These are phyloP conservation scores for Aspergillus flavus DNA, from an alignment of 2,329 filamentous ascomycete species.

Conservation along the genomic window DNA sequence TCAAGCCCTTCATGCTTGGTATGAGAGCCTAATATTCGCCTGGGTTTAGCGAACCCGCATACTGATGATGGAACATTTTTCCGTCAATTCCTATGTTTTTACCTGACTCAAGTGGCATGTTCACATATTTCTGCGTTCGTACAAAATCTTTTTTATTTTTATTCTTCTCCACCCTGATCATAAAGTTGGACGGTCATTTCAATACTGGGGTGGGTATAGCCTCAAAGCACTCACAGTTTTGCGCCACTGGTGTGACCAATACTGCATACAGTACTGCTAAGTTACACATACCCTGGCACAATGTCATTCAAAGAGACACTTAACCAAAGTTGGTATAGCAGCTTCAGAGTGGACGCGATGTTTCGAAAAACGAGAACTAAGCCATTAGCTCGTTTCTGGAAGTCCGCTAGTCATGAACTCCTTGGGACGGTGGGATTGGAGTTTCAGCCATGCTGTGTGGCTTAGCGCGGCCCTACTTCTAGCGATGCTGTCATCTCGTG, in stretches of 20 bases:
- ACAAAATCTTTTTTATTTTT: background rate
- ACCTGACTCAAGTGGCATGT: constrained; percentile 6
- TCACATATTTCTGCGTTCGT: constrained; percentile 3
- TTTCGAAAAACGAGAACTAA: constrained; percentile 6
- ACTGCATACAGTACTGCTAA: background rate
- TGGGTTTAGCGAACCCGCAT: background rate
- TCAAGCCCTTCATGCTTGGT: background rate
- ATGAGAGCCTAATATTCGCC: background rate
- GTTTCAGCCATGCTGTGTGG: constrained; percentile 23
- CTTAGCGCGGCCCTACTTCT: background rate
- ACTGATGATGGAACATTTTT: constrained; percentile 15
- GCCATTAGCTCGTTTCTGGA: constrained; percentile 23
- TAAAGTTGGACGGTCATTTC: constrained; percentile 9
- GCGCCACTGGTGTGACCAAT: background rate
- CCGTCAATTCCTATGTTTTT: background rate
- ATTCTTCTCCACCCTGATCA: background rate
- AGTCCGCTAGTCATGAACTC: constrained; percentile 18
- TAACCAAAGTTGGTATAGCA: constrained; percentile 1
- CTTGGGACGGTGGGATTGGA: background rate
- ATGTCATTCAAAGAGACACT: constrained; percentile 3
- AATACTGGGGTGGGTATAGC: background rate
- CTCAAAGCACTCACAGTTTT: background rate
- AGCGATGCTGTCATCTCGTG: background rate
- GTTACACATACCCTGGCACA: background rate
- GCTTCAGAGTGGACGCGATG: background rate